Base-by-base conservation (phyloP, 805 yeast species). In the Naumovozyma baii region DNA sequence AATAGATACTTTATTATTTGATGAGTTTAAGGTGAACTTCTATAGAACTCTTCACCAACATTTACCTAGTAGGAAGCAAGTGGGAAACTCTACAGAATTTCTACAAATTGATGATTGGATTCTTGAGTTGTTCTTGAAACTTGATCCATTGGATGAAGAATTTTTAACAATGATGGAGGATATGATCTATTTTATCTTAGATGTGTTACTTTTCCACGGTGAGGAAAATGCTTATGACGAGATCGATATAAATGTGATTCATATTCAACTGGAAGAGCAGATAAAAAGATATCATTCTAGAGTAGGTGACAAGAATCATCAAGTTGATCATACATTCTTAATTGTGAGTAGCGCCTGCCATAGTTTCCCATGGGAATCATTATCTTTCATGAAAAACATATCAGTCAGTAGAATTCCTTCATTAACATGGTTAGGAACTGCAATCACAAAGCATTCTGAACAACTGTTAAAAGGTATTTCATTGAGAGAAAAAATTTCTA, bases 341-440 rank as follows among this genome's bases (percentile, higher is more conserved):
- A 64, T 92, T 3, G 74, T 85, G 3, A 80, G 88, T 18, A 70
- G 78, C 37, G 61, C 64, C 5, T 79, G 94, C 47, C 73, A 74
- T n/a, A 55, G 59, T 15, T 66, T 92, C 25, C 98, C 98, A 0
- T 92, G 97, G 97, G 99, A 92, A 52, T 78, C 86, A 1, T 54
- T 88, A 25, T 70, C 77, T 0, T 68, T 70, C 33, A 55, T 88
- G 40, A 59, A 73, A 37, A 53, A 55, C 0, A 63, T 61, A 35
- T 77, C 94, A 0, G 71, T 83, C 0, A 74, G 94, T 0, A 66
- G 97, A 46, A 71, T 87, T 59, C 94, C 96, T 0, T 81, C 94
- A 0, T 40, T 78, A 12, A 52, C 58, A 1, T 50, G 69, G 34
- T 58, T 85, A 13, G 15, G 14, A 12, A 8, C 31, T 5, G 15